Evolutionary conservation across 441 rosid genomes (phyloP), one percentile per base, ranked within the genome.

Genomic region (Mallotus repandus): DNA sequence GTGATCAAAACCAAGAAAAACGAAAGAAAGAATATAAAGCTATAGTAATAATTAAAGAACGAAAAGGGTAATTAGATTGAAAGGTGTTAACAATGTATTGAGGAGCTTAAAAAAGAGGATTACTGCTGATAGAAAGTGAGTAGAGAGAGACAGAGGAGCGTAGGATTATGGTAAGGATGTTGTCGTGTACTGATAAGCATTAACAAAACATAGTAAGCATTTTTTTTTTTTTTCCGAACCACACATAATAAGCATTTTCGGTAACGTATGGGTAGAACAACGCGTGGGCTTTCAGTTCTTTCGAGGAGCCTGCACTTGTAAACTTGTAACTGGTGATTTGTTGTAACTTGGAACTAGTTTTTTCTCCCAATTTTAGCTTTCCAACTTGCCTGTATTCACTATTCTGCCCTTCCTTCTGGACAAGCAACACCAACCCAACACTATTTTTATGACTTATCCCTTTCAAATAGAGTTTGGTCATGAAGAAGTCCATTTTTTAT

Each of bases 161-260:
- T 63, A 19, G 74, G 77, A 63, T 77, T 76, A 64, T 73, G 79
- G 75, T 77, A 68, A 73, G 76, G 60, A 35, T 35, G 41, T 76
- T 77, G 80, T 74, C 83, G 60, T 65, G 12, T 63, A 59, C 57
- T 58, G 43, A 59, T 52, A 74, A 59, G 60, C 66, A 63, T 41
- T 35, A 35, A 35, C 41, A 63, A 62, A 22, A 6, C n/a, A 35
- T 9, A 35, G n/a, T n/a, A n/a, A n/a, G n/a, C n/a, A n/a, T n/a
- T n/a, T n/a, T n/a, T n/a, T n/a, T n/a, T n/a, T n/a, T n/a, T n/a
- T n/a, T n/a, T n/a, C n/a, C n/a, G n/a, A n/a, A n/a, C n/a, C n/a
- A n/a, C n/a, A n/a, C n/a, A n/a, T n/a, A n/a, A 35, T 35, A 59
- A 2, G 52, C 63, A 25, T 21, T 2, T 45, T 10, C 14, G 56